Conservation (phyloP, 1,284 basidiomycete species). For the Leucoagaricus sp. region DNA sequence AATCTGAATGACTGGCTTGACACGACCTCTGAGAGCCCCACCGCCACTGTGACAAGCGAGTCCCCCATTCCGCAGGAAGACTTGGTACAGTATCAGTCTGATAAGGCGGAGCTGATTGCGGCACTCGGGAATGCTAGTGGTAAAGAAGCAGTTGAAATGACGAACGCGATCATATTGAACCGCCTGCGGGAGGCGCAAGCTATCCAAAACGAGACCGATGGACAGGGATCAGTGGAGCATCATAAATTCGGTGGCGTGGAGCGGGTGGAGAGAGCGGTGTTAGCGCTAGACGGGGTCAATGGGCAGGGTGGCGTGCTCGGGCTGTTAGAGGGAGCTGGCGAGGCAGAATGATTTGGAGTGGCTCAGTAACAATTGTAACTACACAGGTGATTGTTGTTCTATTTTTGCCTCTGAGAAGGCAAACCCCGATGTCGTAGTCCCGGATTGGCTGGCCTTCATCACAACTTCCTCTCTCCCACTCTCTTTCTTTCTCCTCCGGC, state of each 20-base stretch:
- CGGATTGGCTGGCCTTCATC: conserved; percentile 9
- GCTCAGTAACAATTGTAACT: background rate
- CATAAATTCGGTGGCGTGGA: conserved; percentile 46
- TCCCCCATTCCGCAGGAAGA: conserved; percentile 3
- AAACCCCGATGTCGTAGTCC: conserved; percentile 5
- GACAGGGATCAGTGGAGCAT: conserved; percentile 39
- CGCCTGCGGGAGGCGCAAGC: conserved; percentile 56
- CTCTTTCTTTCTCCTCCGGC: conserved; percentile 13
- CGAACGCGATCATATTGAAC: conserved; percentile 48
- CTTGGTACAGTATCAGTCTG: conserved; percentile 18
- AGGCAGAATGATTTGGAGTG: background rate
- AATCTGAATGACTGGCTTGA: conserved; percentile 54
- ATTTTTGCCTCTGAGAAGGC: background rate
- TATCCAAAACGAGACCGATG: conserved; percentile 40
- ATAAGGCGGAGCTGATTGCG: conserved; percentile 28
- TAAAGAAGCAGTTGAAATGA: conserved; percentile 36
- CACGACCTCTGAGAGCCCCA: conserved; percentile 23
- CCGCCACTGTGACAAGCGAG: conserved; percentile 27
- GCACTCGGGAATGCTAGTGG: conserved; percentile 22
- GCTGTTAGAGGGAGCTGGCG: conserved; percentile 38
- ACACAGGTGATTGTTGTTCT: conserved; percentile 9
- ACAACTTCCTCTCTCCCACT: conserved; percentile 10
- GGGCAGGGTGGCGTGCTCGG: conserved; percentile 38
- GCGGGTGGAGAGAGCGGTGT: conserved; percentile 51
- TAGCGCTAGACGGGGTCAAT: conserved; percentile 27